Percentiles rank a stretch among this genome's conserved stretches.
Conservation (phyloP, 1,139 yeast genomes). For the Blastobotrys proliferans region DNA sequence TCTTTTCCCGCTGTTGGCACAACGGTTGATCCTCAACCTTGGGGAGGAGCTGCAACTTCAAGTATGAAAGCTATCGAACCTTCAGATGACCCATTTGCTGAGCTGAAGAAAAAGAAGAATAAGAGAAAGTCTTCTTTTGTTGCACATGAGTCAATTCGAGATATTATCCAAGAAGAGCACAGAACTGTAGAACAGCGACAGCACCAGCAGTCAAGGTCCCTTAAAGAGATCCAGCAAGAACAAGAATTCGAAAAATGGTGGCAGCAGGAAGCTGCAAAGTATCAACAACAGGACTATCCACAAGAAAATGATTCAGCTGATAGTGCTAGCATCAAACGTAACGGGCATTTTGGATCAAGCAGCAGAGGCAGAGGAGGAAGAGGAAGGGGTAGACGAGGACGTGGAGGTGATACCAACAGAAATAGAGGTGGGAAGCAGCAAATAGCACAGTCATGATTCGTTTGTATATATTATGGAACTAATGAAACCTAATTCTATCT, state of each 20-base stretch:
- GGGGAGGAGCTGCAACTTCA: constrained; percentile 16
- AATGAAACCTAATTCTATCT: no score
- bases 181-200: constrained; percentile 40
- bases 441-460: no score
- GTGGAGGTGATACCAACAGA: no score
- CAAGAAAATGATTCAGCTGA: no score
- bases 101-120: constrained; percentile 11
- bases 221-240: constrained; percentile 71
- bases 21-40: no score
- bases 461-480: no score
- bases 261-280: constrained; percentile 50
- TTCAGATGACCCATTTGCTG: constrained; percentile 17
- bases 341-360: no score
- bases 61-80: constrained; percentile 2
- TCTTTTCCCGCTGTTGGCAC: not conserved
- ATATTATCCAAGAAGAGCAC: constrained; percentile 48
- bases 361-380: no score
- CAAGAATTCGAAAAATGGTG: constrained; percentile 82
- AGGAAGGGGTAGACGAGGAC: no score
- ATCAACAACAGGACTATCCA: constrained; percentile 14
- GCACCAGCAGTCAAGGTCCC: constrained; percentile 39
- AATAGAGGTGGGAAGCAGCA: no score
- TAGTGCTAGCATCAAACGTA: no score
- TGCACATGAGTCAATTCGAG: constrained; percentile 29
- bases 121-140: constrained; percentile 17